phyloP scores from a whole-genome alignment of 352 stramenopile genomes.

The Pilasporangium apinafurcum region DNA sequence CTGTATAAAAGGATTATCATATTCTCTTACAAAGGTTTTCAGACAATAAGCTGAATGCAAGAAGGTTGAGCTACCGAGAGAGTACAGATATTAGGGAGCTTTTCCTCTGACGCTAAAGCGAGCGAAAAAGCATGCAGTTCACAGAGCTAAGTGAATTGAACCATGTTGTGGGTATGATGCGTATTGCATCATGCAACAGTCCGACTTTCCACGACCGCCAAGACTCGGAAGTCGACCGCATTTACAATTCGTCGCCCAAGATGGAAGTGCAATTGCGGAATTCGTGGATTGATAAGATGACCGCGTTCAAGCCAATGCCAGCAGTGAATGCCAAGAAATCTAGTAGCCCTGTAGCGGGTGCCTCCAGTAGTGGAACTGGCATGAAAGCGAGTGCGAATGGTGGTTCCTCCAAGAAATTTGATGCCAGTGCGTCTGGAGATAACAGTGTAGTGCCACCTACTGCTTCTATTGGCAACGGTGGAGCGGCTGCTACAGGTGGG shows the following conservation, averaged over 20 bases:
- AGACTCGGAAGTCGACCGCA: conserved; percentile 86
- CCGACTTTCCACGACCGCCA: conserved; percentile 86
- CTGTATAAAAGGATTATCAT: too few species aligned
- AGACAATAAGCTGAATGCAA: too few species aligned
- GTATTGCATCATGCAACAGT: conserved; percentile 74
- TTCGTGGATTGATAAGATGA: conserved; percentile 87
- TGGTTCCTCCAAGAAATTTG: conserved; percentile 8
- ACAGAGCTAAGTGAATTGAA: conserved; percentile 86
- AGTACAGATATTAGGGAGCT: too few species aligned
- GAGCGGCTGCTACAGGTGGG: conserved; percentile 2
- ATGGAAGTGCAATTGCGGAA: conserved; percentile 83
- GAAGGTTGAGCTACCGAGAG: too few species aligned
- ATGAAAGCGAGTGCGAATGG: conserved; percentile 3
- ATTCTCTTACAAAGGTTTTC: too few species aligned
- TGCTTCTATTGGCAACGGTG: too few species aligned
- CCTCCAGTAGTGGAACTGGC: neutral
- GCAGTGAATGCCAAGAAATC: conserved; percentile 7
- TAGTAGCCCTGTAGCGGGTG: conserved; percentile 2
- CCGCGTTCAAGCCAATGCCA: conserved; percentile 57
- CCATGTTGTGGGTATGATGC: conserved; percentile 78
- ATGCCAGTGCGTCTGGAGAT: neutral
- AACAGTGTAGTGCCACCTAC: too few species aligned
- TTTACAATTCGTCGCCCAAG: conserved; percentile 88
- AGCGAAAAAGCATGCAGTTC: too few species aligned
- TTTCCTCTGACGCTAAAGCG: too few species aligned